Conservation (phyloP, 208 protist genomes). For the Crithidia expoeki region DNA sequence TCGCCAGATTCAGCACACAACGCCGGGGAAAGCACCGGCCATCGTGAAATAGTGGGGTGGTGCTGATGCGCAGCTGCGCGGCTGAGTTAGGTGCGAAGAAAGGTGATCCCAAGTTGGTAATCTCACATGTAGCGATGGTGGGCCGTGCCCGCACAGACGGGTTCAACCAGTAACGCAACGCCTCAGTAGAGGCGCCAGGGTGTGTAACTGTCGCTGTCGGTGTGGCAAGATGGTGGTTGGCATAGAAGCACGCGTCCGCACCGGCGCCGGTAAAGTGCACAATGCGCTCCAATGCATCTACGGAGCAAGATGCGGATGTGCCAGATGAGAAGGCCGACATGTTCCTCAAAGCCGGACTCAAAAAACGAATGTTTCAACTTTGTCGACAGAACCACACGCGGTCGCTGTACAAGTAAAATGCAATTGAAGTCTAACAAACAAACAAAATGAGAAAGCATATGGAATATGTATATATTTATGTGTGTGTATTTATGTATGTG, state of each 20-base stretch:
- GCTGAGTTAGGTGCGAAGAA: slow-evolving; percentile 40
- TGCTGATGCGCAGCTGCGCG: slow-evolving; percentile 39
- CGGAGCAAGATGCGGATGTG: slow-evolving; percentile 16
- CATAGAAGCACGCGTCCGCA: slow-evolving; percentile 35
- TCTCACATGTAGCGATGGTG: slow-evolving; percentile 56
- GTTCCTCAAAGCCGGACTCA: neutral
- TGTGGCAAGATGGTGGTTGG: neutral
- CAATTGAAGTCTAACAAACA: too few relatives aligned
- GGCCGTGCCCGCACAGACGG: slow-evolving; percentile 40
- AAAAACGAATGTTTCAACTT: too few relatives aligned
- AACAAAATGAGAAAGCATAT: slow-evolving; percentile 11
- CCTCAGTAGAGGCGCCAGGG: neutral
- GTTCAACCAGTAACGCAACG: slow-evolving; percentile 47
- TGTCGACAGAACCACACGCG: neutral
- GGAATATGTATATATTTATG: neutral
- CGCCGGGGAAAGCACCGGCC: slow-evolving; percentile 55
- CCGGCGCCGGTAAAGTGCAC: slow-evolving; percentile 34
- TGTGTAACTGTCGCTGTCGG: neutral
- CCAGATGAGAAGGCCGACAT: neutral
- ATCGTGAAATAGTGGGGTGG: slow-evolving; percentile 33
- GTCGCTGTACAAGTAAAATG: neutral
- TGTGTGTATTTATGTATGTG: neutral
- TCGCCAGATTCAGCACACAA: slow-evolving; percentile 64
- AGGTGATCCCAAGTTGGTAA: slow-evolving; percentile 36
- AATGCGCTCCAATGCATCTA: slow-evolving; percentile 40